Percentiles rank a stretch among this genome's conserved stretches.
Evolutionary conservation across 805 yeast species (phyloP).

Genomic region (Diddensiella caesifluorescens): DNA sequence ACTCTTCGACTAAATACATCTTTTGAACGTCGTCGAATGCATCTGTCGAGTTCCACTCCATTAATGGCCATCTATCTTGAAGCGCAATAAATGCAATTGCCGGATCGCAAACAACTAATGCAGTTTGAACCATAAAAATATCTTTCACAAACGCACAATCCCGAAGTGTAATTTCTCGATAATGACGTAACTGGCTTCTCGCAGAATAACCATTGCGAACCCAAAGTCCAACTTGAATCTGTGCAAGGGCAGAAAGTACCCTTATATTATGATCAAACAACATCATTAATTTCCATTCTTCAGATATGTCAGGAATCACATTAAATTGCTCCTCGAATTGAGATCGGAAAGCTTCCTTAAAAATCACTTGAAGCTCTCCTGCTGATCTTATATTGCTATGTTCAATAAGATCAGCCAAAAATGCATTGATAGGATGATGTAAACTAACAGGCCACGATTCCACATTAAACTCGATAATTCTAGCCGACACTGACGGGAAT

Average conservation of each 20-base stretch:
- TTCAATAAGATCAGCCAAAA: constrained; percentile 66
- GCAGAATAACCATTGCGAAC: constrained; percentile 87
- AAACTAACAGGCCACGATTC: constrained; percentile 53
- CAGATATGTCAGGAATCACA: neutral
- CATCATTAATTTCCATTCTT: constrained; percentile 12
- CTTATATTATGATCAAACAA: constrained; percentile 72
- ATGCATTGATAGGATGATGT: constrained; percentile 75
- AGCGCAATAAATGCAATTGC: constrained; percentile 52
- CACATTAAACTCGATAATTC: constrained; percentile 39
- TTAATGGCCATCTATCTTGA: constrained; percentile 59
- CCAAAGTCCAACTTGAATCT: constrained; percentile 87
- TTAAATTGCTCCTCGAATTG: neutral
- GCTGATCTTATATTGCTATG: constrained; percentile 31
- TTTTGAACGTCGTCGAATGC: constrained; percentile 36
- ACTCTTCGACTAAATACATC: constrained; percentile 73
- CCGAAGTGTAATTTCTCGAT: constrained; percentile 69
- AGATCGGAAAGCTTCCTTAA: constrained; percentile 13
- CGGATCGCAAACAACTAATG: constrained; percentile 52
- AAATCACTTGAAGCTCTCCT: constrained; percentile 21
- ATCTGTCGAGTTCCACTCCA: constrained; percentile 34
- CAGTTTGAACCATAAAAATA: constrained; percentile 59
- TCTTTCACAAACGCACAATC: constrained; percentile 82
- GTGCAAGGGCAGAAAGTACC: constrained; percentile 71
- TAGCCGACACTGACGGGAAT: too few species aligned
- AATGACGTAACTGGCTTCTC: constrained; percentile 71